Evolutionary conservation across 768 basidiomycete species (phyloP), one percentile per base, ranked within the genome.

Genomic region (Phlebiopsis flavidoalba): DNA sequence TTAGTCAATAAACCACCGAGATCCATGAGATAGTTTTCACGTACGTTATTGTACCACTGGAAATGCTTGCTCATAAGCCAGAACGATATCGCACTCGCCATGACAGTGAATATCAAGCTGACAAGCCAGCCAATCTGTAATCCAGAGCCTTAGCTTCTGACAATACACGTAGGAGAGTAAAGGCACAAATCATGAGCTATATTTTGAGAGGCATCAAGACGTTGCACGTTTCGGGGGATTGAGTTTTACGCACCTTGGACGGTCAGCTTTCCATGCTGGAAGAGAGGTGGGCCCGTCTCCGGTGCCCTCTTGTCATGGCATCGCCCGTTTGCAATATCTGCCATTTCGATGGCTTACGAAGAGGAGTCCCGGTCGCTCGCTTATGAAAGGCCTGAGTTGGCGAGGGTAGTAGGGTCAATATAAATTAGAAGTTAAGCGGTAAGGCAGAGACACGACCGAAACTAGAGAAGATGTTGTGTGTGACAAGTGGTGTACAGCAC

Each of bases 41-140:
- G 61, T 62, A 88, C 86, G 66, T 85, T 83, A 15, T 85, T 87
- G 67, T 89, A 91, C 82, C 84, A 88, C 52, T 76, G 75, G 12
- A 91, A 74, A 70, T 92, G 89, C 69, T 86, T 86, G 70, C 76
- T 74, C 51, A 92, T 83, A n/a, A 91, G 78, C 89, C 89, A 91
- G 62, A 83, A 77, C 0, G 88, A 89, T n/a, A 77, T 74, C 19
- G 76, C 69, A 5, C 79, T 79, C 3, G 88, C 81, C 33, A 86
- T 64, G 10, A 84, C 43, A 1, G 86, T 79, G 69, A 89, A 85
- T 61, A 79, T 75, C 3, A 84, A 84, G 45, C 82, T 76, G 33
- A 88, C 70, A 46, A 89, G 79, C 88, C 88, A 90, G 0, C 89
- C 89, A 60, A 87, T 77, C 85, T 87, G 58, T 21, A 14, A 52